Evolutionary conservation across 768 basidiomycete species (phyloP).

Genomic region (Polyporus arcularius): DNA sequence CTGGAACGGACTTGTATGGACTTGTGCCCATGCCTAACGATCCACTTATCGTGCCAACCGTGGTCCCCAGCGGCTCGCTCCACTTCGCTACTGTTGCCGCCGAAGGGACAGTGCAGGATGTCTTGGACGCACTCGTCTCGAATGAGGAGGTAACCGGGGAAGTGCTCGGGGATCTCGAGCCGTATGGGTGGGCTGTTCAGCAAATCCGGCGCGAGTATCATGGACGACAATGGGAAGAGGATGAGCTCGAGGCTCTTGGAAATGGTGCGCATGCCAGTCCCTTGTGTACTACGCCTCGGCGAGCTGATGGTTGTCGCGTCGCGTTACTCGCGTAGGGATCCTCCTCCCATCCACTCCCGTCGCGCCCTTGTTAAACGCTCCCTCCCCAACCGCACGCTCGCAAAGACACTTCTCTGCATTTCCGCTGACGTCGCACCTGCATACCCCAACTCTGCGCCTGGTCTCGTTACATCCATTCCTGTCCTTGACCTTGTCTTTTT

Average conservation of each 20-base stretch:
- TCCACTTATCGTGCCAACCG: slow-evolving; percentile 55
- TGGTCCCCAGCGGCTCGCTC: slow-evolving; percentile 58
- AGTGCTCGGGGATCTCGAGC: slow-evolving; percentile 56
- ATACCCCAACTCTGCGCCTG: slow-evolving; percentile 65
- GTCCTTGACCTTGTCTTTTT: slow-evolving; percentile 53
- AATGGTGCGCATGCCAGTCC: slow-evolving; percentile 48
- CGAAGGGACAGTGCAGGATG: slow-evolving; percentile 59
- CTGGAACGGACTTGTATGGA: slow-evolving; percentile 14
- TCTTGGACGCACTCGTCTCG: slow-evolving; percentile 52
- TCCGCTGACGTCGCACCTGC: slow-evolving; percentile 66
- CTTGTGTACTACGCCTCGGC: neutral
- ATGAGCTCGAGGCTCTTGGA: slow-evolving; percentile 63
- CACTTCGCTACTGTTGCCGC: slow-evolving; percentile 61
- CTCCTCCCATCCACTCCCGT: slow-evolving; percentile 46
- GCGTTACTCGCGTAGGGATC: slow-evolving; percentile 43
- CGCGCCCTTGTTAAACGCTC: slow-evolving; percentile 51
- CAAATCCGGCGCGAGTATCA: slow-evolving; percentile 55
- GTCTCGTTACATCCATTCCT: slow-evolving; percentile 68
- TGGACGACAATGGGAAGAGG: slow-evolving; percentile 71
- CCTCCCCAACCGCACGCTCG: slow-evolving; percentile 35
- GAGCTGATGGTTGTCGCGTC: slow-evolving; percentile 10
- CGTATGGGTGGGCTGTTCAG: slow-evolving; percentile 71
- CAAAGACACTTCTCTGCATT: slow-evolving; percentile 70
- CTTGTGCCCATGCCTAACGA: slow-evolving; percentile 40
- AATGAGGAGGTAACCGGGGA: slow-evolving; percentile 53